Evolutionary conservation across 257 asterid species (phyloP).

Genomic region (Solanum commersonii): DNA sequence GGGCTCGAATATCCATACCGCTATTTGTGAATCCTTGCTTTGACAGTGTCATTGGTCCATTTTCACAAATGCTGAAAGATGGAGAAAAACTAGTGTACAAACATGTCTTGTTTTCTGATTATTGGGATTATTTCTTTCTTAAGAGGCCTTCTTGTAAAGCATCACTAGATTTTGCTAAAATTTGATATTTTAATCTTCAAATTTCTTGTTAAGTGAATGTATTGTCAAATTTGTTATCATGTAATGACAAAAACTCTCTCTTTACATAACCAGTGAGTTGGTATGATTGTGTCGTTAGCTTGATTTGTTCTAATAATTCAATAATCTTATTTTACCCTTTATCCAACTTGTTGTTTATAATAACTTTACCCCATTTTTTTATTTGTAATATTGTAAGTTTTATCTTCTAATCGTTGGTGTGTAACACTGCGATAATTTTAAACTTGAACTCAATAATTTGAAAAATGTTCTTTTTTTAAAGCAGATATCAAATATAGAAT

Average conservation of each 20-base stretch:
- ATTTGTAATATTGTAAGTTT: background rate
- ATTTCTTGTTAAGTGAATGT: background rate
- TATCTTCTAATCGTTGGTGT: background rate
- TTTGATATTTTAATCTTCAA: constrained; percentile 1
- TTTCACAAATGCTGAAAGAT: constrained; percentile 22
- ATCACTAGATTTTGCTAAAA: constrained; percentile 28
- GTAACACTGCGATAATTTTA: background rate
- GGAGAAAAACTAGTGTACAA: constrained; percentile 36
- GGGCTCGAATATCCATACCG: constrained; percentile 35
- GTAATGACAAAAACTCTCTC: background rate
- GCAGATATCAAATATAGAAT: background rate
- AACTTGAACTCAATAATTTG: background rate
- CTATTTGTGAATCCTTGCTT: constrained; percentile 28
- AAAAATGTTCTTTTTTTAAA: background rate
- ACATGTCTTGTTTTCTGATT: constrained; percentile 26
- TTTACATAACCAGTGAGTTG: background rate
- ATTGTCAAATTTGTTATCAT: background rate
- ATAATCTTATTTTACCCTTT: background rate
- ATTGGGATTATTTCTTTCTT: constrained; percentile 35
- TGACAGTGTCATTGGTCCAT: constrained; percentile 31
- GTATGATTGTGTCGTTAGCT: no score
- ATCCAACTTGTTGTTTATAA: background rate
- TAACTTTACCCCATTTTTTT: background rate
- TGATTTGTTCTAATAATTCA: background rate
- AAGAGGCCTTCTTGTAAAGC: constrained; percentile 37